Evolutionary conservation across 2,329 filamentous ascomycete genomes (phyloP), one percentile per base, ranked within the genome.

Genomic region (Cordyceps militaris): DNA sequence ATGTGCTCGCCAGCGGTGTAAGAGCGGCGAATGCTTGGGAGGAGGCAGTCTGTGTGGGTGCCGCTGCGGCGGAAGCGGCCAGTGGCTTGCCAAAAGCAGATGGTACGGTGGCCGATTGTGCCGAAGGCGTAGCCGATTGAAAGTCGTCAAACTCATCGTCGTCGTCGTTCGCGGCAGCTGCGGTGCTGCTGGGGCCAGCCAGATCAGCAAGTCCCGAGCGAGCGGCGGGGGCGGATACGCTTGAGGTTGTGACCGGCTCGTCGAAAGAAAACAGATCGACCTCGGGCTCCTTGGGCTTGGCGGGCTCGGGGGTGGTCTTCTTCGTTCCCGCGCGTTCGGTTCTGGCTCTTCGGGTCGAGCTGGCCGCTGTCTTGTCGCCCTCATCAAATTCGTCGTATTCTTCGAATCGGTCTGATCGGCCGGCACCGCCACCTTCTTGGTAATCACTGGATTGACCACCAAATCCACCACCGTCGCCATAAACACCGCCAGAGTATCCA

Each of bases 141-240:
- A 97, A 97, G 69, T 99, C 94, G 69, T 97, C 94, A 67, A 97
- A 97, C 62, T 97, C 94, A 64, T 96, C 94, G 64, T 96, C 93
- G 61, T 89, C 87, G 53, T 83, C 85, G 43, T 77, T 76, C 30
- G 73, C 72, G 16, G 73, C 66, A 44, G 74, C 69, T 19, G 62
- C 62, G 1, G 60, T 62, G 32, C 61, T 60, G 52, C 61, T 64
- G 53, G 63, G 60, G 40, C 65, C 64, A 28, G 66, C 59, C 50
- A 85, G 68, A 16, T 77, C 73, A 46, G 76, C 76, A 50, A 84
- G 64, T 14, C 75, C 76, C 49, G 76, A 74, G 53, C 70, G 70
- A 48, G 74, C 76, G 10, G 81, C 76, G 63, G 71, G 76, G 0
- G 75, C 76, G 11, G 76, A 70, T 49, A 74, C 69, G 7, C 77